These are phyloP conservation scores for Arctium lappa DNA, from an alignment of 129 eudicot genomes.

Conservation along the genomic window DNA sequence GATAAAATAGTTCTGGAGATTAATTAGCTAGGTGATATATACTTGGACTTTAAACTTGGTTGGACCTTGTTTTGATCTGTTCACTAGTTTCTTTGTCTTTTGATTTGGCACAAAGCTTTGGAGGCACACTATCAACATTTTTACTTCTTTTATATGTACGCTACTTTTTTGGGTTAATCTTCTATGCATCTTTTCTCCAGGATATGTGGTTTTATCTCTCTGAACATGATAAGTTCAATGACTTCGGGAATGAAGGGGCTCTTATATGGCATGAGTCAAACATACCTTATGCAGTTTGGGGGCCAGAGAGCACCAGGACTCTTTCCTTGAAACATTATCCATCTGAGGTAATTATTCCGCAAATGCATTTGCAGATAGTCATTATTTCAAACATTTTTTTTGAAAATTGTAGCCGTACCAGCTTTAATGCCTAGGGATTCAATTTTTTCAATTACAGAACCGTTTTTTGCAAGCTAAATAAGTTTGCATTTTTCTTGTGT, in stretches of 20 bases:
- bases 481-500: not conserved
- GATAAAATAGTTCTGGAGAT: too few species aligned
- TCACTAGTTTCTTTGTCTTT: too few species aligned
- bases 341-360: constrained; percentile 55
- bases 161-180: not conserved
- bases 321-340: constrained; percentile 78
- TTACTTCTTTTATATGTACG: not conserved
- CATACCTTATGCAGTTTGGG: constrained; percentile 96
- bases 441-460: not conserved
- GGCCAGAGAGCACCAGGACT: constrained; percentile 69
- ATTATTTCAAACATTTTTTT: not conserved
- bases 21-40: too few species aligned
- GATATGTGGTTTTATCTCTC: constrained; percentile 97
- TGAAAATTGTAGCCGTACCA: not conserved
- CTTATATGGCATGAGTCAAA: constrained; percentile 96
- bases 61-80: too few species aligned
- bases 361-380: not conserved
- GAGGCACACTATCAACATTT: not conserved
- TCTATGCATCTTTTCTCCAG: constrained; percentile 34
- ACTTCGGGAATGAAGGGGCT: constrained; percentile 73
- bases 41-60: too few species aligned
- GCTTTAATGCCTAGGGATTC: not conserved
- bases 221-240: constrained; percentile 77
- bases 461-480: not conserved
- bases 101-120: too few species aligned